Evolutionary conservation across 345 rosid genomes (phyloP), one percentile per base, ranked within the genome.

Genomic region (Hibiscus syriacus): DNA sequence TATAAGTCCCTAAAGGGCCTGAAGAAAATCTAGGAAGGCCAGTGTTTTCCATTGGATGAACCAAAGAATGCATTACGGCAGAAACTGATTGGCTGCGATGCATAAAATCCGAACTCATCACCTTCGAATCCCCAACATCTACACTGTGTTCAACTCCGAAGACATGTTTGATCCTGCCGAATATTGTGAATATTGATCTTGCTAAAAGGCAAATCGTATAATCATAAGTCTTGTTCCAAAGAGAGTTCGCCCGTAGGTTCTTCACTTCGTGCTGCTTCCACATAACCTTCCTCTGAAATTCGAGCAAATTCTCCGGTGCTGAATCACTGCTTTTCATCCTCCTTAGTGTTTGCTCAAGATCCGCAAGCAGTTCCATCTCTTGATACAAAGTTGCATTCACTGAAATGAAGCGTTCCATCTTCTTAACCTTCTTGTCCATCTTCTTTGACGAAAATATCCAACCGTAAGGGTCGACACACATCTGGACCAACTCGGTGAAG

Each of bases 251-350:
- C 76, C 77, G 82, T 75, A 94, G 67, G 76, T 58, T 83, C 86
- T 80, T 94, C 60, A 94, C 92, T 76, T 91, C 96, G 0, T 86
- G 98, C 72, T 70, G 84, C 85, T 94, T 94, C 98, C 93, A 87
- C 6, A 73, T 74, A 17, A 87, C 86, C 76, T 91, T 89, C 76
- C 86, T 91, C 73, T 86, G 85, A 76, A 72, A 86, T 61, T 91
- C 92, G 54, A 79, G 72, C 38, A 87, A 68, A 81, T 70, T 86
- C 27, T 82, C 90, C 4, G 84, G 83, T 32, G 82, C 89, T 13
- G 81, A 76, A 39, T 85, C 90, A 71, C 78, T 76, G 39, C 71
- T 70, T 83, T 67, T 79, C 92, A 89, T 83, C 72, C 99, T 82
- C 80, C 74, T 91, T 22, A 83, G 72, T 69, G 85, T 85, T 78